phyloP scores from a whole-genome alignment of 257 asterid genomes.

The Scutellaria barbata region DNA sequence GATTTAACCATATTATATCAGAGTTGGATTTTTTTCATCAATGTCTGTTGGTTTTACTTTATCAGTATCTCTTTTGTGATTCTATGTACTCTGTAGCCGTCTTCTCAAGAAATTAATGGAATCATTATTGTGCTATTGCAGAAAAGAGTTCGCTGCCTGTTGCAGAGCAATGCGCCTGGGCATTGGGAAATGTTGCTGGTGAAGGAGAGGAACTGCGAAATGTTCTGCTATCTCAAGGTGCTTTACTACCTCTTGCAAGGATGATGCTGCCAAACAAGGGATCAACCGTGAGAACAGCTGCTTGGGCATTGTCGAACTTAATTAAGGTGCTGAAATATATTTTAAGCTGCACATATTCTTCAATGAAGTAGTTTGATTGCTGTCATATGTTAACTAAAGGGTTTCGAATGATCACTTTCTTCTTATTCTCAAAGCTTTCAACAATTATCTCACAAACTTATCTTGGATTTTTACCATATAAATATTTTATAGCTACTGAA shows the following conservation, averaged over 20 bases:
- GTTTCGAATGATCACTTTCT: not conserved
- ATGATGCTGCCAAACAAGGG: constrained; percentile 93
- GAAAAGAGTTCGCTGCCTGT: constrained; percentile 88
- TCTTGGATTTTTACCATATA: constrained; percentile 6
- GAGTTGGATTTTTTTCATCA: constrained; percentile 19
- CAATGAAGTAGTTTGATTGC: constrained; percentile 3
- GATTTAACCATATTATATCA: not conserved
- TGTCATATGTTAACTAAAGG: constrained; percentile 12
- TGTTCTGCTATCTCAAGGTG: constrained; percentile 86
- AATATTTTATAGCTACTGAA: constrained; percentile 3
- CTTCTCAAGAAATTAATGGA: constrained; percentile 19
- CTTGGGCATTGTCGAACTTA: constrained; percentile 97
- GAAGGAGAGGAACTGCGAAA: constrained; percentile 91
- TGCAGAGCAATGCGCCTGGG: constrained; percentile 99
- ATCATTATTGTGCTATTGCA: constrained; percentile 32
- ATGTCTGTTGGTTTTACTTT: constrained; percentile 10
- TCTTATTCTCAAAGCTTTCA: constrained; percentile 4
- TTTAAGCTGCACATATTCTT: constrained; percentile 22
- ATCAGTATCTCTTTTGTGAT: not conserved
- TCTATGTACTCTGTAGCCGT: not conserved
- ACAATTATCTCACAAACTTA: not conserved
- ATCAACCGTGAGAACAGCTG: constrained; percentile 98
- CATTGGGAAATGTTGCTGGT: constrained; percentile 96
- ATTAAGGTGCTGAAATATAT: constrained; percentile 66
- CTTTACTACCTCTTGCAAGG: constrained; percentile 85